Evolutionary conservation across 192 early-diverging fungal species (phyloP).

Genomic region (Coemansia sp.): DNA sequence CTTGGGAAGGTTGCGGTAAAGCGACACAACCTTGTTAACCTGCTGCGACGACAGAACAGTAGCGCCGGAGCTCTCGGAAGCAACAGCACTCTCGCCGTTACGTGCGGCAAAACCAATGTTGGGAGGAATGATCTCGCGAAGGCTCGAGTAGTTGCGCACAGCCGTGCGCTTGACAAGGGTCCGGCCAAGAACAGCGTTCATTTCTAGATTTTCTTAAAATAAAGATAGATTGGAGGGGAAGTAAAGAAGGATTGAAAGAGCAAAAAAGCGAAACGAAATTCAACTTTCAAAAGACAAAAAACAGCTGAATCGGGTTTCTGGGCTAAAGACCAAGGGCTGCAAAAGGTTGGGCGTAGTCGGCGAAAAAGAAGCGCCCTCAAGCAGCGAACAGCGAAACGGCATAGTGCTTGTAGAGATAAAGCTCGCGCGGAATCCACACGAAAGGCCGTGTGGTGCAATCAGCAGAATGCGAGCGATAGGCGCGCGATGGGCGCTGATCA

Average conservation of each 20-base stretch:
- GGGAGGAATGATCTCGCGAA: slow-evolving; percentile 64
- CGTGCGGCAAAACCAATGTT: slow-evolving; percentile 67
- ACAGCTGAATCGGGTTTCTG: too few species aligned
- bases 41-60: slow-evolving; percentile 51
- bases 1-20: slow-evolving; percentile 76
- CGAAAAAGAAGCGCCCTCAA: too few species aligned
- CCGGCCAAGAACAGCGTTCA: slow-evolving; percentile 46
- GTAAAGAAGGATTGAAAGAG: not conserved
- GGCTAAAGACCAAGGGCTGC: too few species aligned
- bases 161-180: slow-evolving; percentile 29
- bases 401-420: too few species aligned
- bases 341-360: too few species aligned
- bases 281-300: too few species aligned
- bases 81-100: slow-evolving; percentile 31
- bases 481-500: too few species aligned
- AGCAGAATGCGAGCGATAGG: too few species aligned
- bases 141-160: slow-evolving; percentile 46
- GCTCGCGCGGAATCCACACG: too few species aligned
- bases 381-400: too few species aligned
- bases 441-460: too few species aligned
- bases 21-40: slow-evolving; percentile 61
- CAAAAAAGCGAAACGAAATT: too few species aligned
- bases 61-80: slow-evolving; percentile 49
- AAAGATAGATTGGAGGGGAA: not conserved
- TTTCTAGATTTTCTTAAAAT: slow-evolving; percentile 1